These are phyloP conservation scores for Gliomastix tumulicola DNA, from an alignment of 2,329 filamentous ascomycete species.

Conservation along the genomic window DNA sequence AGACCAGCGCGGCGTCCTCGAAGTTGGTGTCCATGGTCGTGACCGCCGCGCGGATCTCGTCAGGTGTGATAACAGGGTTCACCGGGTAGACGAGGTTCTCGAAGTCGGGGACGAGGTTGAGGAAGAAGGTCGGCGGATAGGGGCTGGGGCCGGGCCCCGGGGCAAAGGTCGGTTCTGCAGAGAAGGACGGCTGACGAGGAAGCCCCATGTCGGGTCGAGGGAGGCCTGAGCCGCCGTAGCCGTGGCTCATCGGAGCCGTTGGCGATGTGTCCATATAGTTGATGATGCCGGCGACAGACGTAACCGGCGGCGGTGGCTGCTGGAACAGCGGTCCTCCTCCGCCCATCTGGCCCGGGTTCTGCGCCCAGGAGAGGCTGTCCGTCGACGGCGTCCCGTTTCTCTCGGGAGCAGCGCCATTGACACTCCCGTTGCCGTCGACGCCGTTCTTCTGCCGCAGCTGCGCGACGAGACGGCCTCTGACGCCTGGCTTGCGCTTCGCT, in stretches of 20 bases:
- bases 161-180: no score
- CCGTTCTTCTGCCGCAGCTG: constrained; percentile 4
- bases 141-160: not conserved
- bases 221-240: not conserved
- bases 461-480: constrained; percentile 6
- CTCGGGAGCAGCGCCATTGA: not conserved
- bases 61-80: constrained; percentile 22
- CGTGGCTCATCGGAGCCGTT: not conserved
- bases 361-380: no score
- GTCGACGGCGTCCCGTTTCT: no score
- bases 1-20: constrained; percentile 26
- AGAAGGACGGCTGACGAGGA: no score
- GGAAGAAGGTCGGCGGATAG: constrained; percentile 22
- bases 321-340: not conserved
- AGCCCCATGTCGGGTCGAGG: not conserved
- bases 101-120: constrained; percentile 21
- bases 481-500: constrained; percentile 22
- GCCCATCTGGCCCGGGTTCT: no score
- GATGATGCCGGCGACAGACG: not conserved
- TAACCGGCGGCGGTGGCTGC: not conserved
- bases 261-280: no score
- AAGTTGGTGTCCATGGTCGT: constrained; percentile 19
- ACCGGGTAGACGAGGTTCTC: constrained; percentile 27
- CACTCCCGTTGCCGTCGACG: no score
- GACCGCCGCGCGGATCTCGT: constrained; percentile 21